phyloP scores from a whole-genome alignment of 495 filamentous ascomycete species.

The Achaetomiella virescens region DNA sequence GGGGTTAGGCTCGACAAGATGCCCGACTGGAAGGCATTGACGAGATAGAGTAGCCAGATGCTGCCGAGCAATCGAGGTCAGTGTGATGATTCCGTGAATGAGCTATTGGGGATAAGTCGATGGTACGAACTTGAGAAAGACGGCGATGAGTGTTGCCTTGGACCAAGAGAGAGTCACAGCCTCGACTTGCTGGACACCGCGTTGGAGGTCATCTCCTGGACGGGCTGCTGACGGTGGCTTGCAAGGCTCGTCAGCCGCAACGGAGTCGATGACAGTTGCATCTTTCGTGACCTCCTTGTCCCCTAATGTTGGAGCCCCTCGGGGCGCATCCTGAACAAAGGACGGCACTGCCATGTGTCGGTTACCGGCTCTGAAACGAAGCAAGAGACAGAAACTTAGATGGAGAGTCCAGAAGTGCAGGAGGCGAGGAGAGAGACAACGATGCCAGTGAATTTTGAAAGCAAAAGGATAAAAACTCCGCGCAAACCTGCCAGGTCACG shows the following conservation, averaged over 20 bases:
- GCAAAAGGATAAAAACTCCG: too few species aligned
- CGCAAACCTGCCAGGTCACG: too few species aligned
- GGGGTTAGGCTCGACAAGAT: slow-evolving; percentile 29
- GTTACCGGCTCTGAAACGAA: too few species aligned
- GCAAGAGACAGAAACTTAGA: too few species aligned
- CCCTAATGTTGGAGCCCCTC: too few species aligned
- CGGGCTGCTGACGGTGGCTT: not conserved
- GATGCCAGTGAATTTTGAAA: too few species aligned
- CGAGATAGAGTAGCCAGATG: slow-evolving; percentile 28
- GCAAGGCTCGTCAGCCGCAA: not conserved
- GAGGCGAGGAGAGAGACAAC: too few species aligned
- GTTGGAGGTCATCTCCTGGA: slow-evolving; percentile 17
- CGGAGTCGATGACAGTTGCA: not conserved
- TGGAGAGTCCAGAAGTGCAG: too few species aligned
- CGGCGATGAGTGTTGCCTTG: slow-evolving; percentile 28
- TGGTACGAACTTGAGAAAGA: slow-evolving; percentile 31
- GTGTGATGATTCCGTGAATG: not conserved
- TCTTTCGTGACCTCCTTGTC: not conserved
- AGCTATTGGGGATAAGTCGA: not conserved
- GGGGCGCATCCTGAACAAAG: too few species aligned
- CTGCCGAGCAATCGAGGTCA: slow-evolving; percentile 3
- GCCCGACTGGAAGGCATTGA: slow-evolving; percentile 37
- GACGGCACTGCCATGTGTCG: too few species aligned
- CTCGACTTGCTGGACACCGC: slow-evolving; percentile 40
- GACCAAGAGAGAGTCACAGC: slow-evolving; percentile 40